phyloP scores from a whole-genome alignment of 2,329 filamentous ascomycete genomes.

The Thelonectria olida region DNA sequence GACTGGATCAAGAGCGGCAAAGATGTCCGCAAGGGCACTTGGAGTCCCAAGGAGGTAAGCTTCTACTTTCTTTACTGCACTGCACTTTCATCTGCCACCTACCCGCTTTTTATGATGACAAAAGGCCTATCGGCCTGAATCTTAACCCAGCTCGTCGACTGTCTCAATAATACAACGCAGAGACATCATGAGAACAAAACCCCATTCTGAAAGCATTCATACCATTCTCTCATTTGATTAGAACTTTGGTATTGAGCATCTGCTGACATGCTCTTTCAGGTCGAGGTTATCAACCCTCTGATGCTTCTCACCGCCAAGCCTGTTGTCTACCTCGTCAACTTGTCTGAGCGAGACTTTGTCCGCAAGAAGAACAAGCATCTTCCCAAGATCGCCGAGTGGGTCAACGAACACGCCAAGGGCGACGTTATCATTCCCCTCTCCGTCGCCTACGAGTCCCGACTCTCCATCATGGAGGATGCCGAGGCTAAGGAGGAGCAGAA shows the following conservation, averaged over 20 bases:
- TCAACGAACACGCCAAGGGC: constrained; percentile 87
- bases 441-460: constrained; percentile 89
- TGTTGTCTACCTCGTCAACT: constrained; percentile 95
- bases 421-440: constrained; percentile 95
- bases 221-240: constrained; percentile 11
- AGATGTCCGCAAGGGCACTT: constrained; percentile 90
- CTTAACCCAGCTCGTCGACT: constrained; percentile 99
- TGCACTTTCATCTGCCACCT: constrained; percentile 4
- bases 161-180: constrained; percentile 78
- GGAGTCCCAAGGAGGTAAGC: constrained; percentile 94
- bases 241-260: constrained; percentile 10
- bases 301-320: constrained; percentile 96
- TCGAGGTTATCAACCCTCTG: constrained; percentile 97
- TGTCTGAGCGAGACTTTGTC: constrained; percentile 96
- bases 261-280: constrained; percentile 60
- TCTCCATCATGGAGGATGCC: constrained; percentile 82
- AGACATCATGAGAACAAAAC: constrained; percentile 83
- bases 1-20: constrained; percentile 86
- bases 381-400: constrained; percentile 91
- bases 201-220: constrained; percentile 69
- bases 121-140: constrained; percentile 92
- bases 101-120: constrained; percentile 82
- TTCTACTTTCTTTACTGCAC: constrained; percentile 30
- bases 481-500: constrained; percentile 88
- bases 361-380: constrained; percentile 99